Base-by-base conservation (phyloP, 2,329 filamentous ascomycete species). In the Colletotrichum lini region DNA sequence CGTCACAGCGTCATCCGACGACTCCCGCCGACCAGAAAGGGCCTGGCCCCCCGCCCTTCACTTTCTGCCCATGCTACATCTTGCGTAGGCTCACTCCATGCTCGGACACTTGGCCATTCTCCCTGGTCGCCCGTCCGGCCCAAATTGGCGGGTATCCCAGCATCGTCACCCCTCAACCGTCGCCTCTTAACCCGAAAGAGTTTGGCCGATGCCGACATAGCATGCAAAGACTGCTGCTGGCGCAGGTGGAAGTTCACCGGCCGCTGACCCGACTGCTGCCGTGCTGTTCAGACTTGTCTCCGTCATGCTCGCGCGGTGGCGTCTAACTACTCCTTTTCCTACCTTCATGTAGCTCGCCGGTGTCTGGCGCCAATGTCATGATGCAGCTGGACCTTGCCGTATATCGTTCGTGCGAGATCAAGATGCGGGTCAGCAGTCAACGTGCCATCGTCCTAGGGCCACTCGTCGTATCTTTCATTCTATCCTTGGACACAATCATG, bases 401-500 rank as follows among this genome's bases (percentile, higher is more conserved):
- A 15, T 57, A 26, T 52, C 30, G 30, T 68, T 52, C 47, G 53
- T 49, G 53, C 44, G 42, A 59, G 65, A 50, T 18, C 21, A 30
- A 18, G 4, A 23, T 23, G 16, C 45, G n/a, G 16, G 40, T 30
- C 30, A 47, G 21, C 21, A 47, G n/a, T 26, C 58, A 58, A 30
- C 12, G 40, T 59, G 8, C 40, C 30, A 58, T 59, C 65, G 13
- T 8, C 18, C 52, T 18, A 45, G 38, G n/a, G 26, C 23, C 5
- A 5, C 49, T 47, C 40, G 40, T 58, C 26, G 40, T 52, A 5
- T 40, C 45, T 59, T 53, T 53, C 53, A 26, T 59, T 63, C 69
- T 54, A 64, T 64, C 47, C 57, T 72, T 69, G 65, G 59, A 64
- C 38, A 64, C 52, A 58, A 50, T 44, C 45, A n/a, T 57, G 65